Base-by-base conservation (phyloP, 495 filamentous ascomycete species). In the Beverwykella pulmonaria region DNA sequence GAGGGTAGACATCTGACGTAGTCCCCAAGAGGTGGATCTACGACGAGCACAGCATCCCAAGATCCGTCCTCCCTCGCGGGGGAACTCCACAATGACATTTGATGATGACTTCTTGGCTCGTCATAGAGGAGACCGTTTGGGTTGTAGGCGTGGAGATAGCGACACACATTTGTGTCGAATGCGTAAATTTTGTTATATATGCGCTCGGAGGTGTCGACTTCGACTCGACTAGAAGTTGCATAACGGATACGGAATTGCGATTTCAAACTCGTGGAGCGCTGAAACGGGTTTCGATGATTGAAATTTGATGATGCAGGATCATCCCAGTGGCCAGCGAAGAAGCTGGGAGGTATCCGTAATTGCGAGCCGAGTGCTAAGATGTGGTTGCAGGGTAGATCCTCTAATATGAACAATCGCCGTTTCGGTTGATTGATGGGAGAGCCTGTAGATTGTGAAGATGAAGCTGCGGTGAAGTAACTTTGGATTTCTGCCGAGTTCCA, bases 281-380 rank as follows among this genome's bases (percentile, higher is more conserved):
- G 19, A 20, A 53, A 53, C 8, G 25, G 14, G 25, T 53, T 29
- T 8, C 50, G 19, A n/a, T 53, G 50, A n/a, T 53, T 53, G 50
- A 53, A 53, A 3, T 7, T 25, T 53, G 19, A 23, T 15, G 50
- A 53, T 23, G 50, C 50, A 25, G 50, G 50, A 29, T 53, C 50
- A n/a, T 53, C 25, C 50, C 50, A 53, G 7, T 53, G 50, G 19
- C 50, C 20, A 4, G 50, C 50, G 25, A 53, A 53, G 50, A 53
- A 53, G 50, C 26, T 53, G 50, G 50, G 50, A 26, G 50, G 50
- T 53, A 53, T 53, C 8, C 50, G 50, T 8, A 53, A 23, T n/a
- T 20, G 19, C 15, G 50, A 53, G 50, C 50, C 50, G 25, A 53
- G 50, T 3, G 50, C 50, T 17, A 53, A 23, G 50, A 29, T 53